phyloP scores from a whole-genome alignment of 2,329 filamentous ascomycete genomes.

The Ophiosphaerella narmari region DNA sequence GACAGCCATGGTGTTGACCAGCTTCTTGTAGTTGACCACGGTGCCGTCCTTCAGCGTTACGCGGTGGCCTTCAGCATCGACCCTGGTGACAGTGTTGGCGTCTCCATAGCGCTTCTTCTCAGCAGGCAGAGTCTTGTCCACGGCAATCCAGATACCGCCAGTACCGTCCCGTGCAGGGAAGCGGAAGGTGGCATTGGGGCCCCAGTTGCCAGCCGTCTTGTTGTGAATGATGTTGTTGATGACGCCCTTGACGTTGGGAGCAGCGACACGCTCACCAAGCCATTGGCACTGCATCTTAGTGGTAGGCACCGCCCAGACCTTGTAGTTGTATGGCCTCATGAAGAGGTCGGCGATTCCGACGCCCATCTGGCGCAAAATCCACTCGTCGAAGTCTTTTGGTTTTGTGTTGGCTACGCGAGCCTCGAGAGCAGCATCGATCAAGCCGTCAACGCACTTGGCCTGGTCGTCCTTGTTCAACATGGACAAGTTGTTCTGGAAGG shows the following conservation, averaged over 20 bases:
- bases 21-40: slow-evolving; percentile 86
- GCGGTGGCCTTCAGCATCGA: slow-evolving; percentile 83
- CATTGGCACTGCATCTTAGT: slow-evolving; percentile 99
- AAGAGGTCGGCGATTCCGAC: slow-evolving; percentile 89
- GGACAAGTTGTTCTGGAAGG: slow-evolving; percentile 99
- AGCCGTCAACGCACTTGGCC: slow-evolving; percentile 88
- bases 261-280: slow-evolving; percentile 98
- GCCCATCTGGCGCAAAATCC: slow-evolving; percentile 93
- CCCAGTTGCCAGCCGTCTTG: slow-evolving; percentile 97
- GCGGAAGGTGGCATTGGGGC: slow-evolving; percentile 96
- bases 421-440: slow-evolving; percentile 93
- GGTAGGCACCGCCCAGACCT: slow-evolving; percentile 98
- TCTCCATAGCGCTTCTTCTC: slow-evolving; percentile 91
- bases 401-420: slow-evolving; percentile 85
- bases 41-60: slow-evolving; percentile 84
- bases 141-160: slow-evolving; percentile 98
- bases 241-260: slow-evolving; percentile 91
- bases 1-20: slow-evolving; percentile 95
- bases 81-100: slow-evolving; percentile 79
- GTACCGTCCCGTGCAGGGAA: slow-evolving; percentile 96
- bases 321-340: slow-evolving; percentile 99
- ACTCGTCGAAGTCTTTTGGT: slow-evolving; percentile 97
- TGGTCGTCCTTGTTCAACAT: slow-evolving; percentile 98
- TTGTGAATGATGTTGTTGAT: slow-evolving; percentile 93
- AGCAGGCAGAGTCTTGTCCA: slow-evolving; percentile 88